A percentile compares a stretch with the other conserved stretches of the same genome.
Conservation (phyloP, 83 land plant species). For the Isoetes engelmannii region DNA sequence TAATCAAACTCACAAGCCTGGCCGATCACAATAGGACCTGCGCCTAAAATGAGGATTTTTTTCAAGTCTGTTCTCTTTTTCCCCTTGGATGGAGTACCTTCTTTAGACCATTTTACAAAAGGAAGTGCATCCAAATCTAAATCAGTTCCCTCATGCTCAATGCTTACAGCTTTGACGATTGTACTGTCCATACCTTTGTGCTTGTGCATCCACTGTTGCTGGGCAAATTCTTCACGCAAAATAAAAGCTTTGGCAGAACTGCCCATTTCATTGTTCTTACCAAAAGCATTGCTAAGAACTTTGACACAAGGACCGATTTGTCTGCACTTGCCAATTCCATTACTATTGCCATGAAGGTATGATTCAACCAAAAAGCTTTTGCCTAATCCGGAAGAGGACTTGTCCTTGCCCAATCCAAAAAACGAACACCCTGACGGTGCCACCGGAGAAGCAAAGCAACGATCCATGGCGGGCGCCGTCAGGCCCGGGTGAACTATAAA, state of each 20-base stretch:
- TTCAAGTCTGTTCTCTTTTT: conserved; percentile 55
- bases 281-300: too few species aligned
- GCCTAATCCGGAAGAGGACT: too few species aligned
- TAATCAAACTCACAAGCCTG: conserved; percentile 99
- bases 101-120: conserved; percentile 6
- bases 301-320: too few species aligned
- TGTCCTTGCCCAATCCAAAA: too few species aligned
- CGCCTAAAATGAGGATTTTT: conserved; percentile 76
- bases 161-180: too few species aligned
- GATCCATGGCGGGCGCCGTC: too few species aligned
- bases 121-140: not conserved
- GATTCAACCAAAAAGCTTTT: too few species aligned
- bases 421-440: too few species aligned
- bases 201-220: not conserved
- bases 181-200: not conserved
- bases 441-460: too few species aligned
- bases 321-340: too few species aligned
- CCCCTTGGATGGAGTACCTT: not conserved
- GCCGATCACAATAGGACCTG: conserved; percentile 97
- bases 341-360: too few species aligned
- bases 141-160: not conserved
- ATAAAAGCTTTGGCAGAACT: not conserved
- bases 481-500: too few species aligned
- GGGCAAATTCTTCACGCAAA: not conserved
- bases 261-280: not conserved